Evolutionary conservation across 768 basidiomycete genomes (phyloP).

Genomic region (Tephrocybe sp.): DNA sequence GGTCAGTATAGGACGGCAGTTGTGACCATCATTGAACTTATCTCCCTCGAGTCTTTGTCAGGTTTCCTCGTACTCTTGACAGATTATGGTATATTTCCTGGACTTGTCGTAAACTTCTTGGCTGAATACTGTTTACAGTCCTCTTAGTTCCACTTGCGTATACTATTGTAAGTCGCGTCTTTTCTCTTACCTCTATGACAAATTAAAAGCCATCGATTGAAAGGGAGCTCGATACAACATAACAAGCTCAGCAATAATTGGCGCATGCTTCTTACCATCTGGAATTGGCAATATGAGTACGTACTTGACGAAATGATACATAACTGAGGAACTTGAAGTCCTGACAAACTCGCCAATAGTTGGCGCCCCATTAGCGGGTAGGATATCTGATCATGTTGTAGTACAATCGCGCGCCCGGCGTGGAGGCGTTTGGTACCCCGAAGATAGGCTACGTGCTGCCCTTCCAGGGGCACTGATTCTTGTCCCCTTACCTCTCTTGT

Average conservation of each 20-base stretch:
- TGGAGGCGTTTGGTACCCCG: slow-evolving; percentile 62
- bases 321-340: background rate
- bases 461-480: slow-evolving; percentile 46
- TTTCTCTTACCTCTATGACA: background rate
- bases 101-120: slow-evolving; percentile 16
- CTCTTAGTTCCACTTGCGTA: slow-evolving; percentile 63
- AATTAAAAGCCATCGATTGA: background rate
- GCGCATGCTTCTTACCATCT: slow-evolving; percentile 59
- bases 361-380: slow-evolving; percentile 60
- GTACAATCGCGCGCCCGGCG: slow-evolving; percentile 47
- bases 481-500: slow-evolving; percentile 51
- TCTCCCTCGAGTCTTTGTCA: slow-evolving; percentile 26
- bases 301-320: slow-evolving; percentile 21
- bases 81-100: slow-evolving; percentile 39
- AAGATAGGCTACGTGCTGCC: slow-evolving; percentile 63
- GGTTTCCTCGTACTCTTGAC: slow-evolving; percentile 29
- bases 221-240: slow-evolving; percentile 62
- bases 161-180: slow-evolving; percentile 51
- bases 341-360: slow-evolving; percentile 31
- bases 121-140: slow-evolving; percentile 34
- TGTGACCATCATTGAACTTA: background rate
- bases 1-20: slow-evolving; percentile 35
- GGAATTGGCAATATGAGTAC: slow-evolving; percentile 60
- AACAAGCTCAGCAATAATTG: slow-evolving; percentile 54
- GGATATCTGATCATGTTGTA: slow-evolving; percentile 56